Evolutionary conservation across 495 filamentous ascomycete species (phyloP).

Genomic region (Aspergillus affinis): DNA sequence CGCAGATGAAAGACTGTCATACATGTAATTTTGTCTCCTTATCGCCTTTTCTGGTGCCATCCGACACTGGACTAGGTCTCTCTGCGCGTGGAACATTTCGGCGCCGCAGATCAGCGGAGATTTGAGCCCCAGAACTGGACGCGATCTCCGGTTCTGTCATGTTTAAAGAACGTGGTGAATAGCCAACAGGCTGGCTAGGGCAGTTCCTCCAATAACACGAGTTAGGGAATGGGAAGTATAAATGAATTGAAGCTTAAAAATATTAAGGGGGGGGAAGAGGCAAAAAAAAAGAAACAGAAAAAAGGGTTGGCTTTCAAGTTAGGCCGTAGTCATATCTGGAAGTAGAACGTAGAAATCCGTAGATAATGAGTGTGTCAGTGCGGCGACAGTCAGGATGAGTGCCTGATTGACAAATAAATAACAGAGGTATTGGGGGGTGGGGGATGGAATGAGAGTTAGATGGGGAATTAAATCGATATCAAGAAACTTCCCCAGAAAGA

Average conservation of each 20-base stretch:
- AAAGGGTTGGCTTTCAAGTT: neutral
- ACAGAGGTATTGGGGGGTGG: neutral
- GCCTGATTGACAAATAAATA: neutral
- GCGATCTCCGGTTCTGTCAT: conserved; percentile 37
- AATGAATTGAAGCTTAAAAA: neutral
- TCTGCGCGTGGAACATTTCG: conserved; percentile 66
- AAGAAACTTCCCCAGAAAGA: neutral
- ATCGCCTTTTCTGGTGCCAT: conserved; percentile 50
- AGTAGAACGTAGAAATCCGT: neutral
- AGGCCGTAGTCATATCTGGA: neutral
- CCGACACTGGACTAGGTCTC: conserved; percentile 33
- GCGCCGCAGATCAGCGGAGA: conserved; percentile 66
- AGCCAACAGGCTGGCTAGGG: neutral
- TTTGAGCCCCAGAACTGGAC: conserved; percentile 66
- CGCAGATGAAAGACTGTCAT: conserved; percentile 5
- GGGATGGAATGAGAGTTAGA: neutral
- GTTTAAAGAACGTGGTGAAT: conserved; percentile 6
- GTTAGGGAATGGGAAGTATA: neutral
- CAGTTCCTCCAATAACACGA: neutral
- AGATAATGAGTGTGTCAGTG: neutral
- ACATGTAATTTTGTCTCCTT: conserved; percentile 59
- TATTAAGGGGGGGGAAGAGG: neutral
- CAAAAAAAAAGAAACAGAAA: neutral
- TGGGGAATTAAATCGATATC: neutral
- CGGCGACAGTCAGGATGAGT: neutral